These are phyloP conservation scores for Claviceps sp. DNA, from an alignment of 2,329 filamentous ascomycete species.

Conservation along the genomic window DNA sequence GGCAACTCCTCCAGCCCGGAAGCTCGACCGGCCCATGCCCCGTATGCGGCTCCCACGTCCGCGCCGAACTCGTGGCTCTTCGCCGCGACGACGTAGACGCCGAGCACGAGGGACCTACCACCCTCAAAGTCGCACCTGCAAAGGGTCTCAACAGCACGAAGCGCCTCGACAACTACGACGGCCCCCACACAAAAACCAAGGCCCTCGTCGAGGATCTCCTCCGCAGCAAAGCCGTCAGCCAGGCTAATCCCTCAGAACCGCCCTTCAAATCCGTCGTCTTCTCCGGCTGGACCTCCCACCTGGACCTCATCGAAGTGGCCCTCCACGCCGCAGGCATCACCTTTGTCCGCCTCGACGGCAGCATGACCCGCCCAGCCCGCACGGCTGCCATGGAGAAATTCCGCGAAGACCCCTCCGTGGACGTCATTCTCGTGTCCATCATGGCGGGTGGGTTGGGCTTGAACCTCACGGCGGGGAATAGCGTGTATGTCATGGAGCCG, in stretches of 20 bases:
- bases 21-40: constrained; percentile 44
- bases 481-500: constrained; percentile 94
- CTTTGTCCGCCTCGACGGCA: constrained; percentile 78
- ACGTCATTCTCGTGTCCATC: constrained; percentile 82
- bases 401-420: constrained; percentile 54
- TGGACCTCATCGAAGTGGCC: constrained; percentile 82
- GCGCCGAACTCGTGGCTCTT: constrained; percentile 54
- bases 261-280: constrained; percentile 92
- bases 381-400: constrained; percentile 66
- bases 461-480: constrained; percentile 75
- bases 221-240: constrained; percentile 48
- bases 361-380: constrained; percentile 65
- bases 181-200: constrained; percentile 84
- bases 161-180: constrained; percentile 54
- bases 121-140: constrained; percentile 15
- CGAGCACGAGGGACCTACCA: constrained; percentile 40
- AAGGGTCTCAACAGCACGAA: constrained; percentile 31
- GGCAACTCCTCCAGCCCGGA: constrained; percentile 21
- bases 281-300: constrained; percentile 88
- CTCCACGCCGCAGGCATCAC: constrained; percentile 52
- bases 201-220: constrained; percentile 67
- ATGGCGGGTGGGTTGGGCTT: constrained; percentile 84
- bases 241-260: constrained; percentile 45
- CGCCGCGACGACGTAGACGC: constrained; percentile 45
- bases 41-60: constrained; percentile 52